Conservation (phyloP, 1,139 yeast species). For the Lodderomyces metapsilosis region DNA sequence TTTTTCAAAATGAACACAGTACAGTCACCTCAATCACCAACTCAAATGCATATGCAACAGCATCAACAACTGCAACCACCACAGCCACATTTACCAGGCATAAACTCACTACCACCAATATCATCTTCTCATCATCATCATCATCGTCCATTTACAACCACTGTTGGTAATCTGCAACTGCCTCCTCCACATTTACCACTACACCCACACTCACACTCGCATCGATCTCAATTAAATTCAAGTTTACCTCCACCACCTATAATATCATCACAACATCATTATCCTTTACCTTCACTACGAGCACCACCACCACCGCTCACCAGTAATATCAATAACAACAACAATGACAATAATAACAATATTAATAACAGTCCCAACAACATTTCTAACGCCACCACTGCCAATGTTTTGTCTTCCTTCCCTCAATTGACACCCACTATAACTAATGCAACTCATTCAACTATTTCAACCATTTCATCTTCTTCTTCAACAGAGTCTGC, state of each 20-base stretch:
- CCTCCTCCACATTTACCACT: conserved; percentile 2
- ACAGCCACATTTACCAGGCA: conserved; percentile 4
- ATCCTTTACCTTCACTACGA: conserved; percentile 11
- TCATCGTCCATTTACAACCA: conserved; percentile 1
- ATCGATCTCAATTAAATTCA: neutral
- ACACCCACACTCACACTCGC: conserved; percentile 4
- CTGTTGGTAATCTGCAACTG: neutral
- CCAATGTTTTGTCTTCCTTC: conserved; percentile 4
- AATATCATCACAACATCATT: conserved; percentile 7
- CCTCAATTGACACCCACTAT: conserved; percentile 11
- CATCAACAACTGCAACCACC: conserved; percentile 5
- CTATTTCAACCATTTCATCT: conserved; percentile 8
- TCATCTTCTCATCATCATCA: conserved; percentile 3
- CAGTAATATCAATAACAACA: neutral
- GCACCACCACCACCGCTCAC: conserved; percentile 11
- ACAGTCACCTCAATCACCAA: neutral
- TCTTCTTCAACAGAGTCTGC: conserved; percentile 8
- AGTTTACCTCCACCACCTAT: conserved; percentile 5
- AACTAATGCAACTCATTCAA: conserved; percentile 12
- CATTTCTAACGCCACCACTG: neutral
- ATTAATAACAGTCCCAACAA: neutral
- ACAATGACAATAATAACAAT: neutral
- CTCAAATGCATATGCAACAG: conserved; percentile 4
- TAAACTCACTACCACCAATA: conserved; percentile 5
- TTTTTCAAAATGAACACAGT: neutral